Evolutionary conservation across 2,329 filamentous ascomycete genomes (phyloP).

Genomic region (Neofusicoccum parvum): DNA sequence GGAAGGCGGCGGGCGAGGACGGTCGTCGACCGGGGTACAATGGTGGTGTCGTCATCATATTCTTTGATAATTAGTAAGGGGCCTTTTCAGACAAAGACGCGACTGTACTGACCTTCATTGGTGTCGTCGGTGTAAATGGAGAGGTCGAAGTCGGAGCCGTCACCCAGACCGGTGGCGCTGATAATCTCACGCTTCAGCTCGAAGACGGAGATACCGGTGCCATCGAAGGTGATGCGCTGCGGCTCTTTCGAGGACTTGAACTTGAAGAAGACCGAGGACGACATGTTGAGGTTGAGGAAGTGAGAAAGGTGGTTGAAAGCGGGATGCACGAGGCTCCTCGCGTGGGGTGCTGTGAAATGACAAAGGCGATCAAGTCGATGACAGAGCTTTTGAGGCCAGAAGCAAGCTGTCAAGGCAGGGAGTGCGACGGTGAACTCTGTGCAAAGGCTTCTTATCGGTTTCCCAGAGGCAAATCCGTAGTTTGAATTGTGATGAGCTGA

Average conservation of each 20-base stretch:
- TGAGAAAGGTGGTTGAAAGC: background rate
- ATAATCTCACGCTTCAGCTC: constrained; percentile 99
- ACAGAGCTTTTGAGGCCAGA: constrained; percentile 4
- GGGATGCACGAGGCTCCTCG: background rate
- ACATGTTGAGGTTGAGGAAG: constrained; percentile 58
- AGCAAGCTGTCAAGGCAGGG: constrained; percentile 17
- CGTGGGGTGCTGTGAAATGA: background rate
- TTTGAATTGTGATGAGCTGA: constrained; percentile 23
- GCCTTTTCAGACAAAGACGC: background rate
- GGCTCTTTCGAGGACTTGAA: constrained; percentile 99
- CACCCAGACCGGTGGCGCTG: constrained; percentile 86
- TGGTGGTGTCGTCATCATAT: constrained; percentile 97
- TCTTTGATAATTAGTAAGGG: constrained; percentile 55
- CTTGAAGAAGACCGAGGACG: constrained; percentile 98
- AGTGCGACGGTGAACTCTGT: constrained; percentile 22
- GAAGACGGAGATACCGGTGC: constrained; percentile 96
- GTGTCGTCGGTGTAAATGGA: constrained; percentile 92
- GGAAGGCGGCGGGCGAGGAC: constrained; percentile 88
- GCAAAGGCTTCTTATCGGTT: constrained; percentile 22
- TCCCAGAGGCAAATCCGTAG: constrained; percentile 22
- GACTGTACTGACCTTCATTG: constrained; percentile 71
- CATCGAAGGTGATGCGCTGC: constrained; percentile 92
- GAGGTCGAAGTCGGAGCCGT: constrained; percentile 95
- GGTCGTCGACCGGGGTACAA: constrained; percentile 91
- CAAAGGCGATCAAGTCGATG: constrained; percentile 17